These are phyloP conservation scores for Yarrowia deformans DNA, from an alignment of 805 yeast species.

Conservation along the genomic window DNA sequence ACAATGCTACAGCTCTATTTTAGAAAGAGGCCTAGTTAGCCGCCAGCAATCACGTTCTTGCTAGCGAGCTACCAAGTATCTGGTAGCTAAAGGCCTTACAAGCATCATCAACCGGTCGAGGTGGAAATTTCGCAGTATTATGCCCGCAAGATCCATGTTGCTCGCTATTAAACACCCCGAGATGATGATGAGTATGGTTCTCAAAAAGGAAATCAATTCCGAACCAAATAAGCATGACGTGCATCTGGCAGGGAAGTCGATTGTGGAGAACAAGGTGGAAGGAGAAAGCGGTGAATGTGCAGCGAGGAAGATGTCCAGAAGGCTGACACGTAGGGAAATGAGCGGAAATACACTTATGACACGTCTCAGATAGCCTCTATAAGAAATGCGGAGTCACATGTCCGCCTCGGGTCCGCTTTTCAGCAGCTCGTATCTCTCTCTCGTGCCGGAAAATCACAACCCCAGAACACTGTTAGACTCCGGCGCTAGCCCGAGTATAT, in stretches of 20 bases:
- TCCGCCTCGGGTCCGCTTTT: too few relatives aligned
- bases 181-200: not conserved
- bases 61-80: not conserved
- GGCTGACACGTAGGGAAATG: too few relatives aligned
- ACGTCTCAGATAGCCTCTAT: too few relatives aligned
- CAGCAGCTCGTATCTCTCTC: too few relatives aligned
- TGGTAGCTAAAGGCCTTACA: too few relatives aligned
- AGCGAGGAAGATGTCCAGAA: too few relatives aligned
- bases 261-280: conserved; percentile 36
- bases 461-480: conserved; percentile 14
- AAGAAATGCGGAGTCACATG: too few relatives aligned
- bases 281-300: conserved; percentile 19
- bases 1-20: too few relatives aligned
- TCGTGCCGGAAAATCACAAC: not conserved
- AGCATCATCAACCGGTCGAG: too few relatives aligned
- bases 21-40: not conserved
- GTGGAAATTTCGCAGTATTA: too few relatives aligned
- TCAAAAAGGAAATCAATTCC: conserved; percentile 31
- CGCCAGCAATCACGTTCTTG: conserved; percentile 5
- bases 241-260: not conserved
- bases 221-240: conserved; percentile 28
- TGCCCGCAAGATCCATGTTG: too few relatives aligned
- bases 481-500: conserved; percentile 36
- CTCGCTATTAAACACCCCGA: not conserved
- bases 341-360: too few relatives aligned